These are phyloP conservation scores for Tolypocladium amazonense DNA, from an alignment of 2,329 filamentous ascomycete species.

Conservation along the genomic window DNA sequence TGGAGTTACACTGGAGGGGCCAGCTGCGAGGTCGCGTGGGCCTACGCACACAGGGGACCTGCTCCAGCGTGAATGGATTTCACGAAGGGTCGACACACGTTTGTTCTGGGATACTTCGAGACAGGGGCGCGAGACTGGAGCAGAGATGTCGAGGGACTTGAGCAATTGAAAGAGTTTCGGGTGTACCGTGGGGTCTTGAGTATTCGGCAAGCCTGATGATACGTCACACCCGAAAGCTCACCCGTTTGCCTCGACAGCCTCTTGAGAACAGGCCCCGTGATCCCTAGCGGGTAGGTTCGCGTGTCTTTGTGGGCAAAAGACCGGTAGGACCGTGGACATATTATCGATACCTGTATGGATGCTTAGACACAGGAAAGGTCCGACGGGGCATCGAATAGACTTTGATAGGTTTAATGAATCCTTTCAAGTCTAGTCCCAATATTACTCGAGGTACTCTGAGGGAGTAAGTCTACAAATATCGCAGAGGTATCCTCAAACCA, in stretches of 20 bases:
- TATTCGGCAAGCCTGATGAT: background rate
- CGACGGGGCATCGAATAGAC: too few species aligned
- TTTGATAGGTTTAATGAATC: too few species aligned
- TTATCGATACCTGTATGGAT: too few species aligned
- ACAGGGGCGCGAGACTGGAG: background rate
- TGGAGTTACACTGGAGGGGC: background rate
- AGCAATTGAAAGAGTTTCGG: background rate
- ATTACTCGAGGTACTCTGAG: too few species aligned
- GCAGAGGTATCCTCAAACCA: too few species aligned
- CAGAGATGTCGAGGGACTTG: background rate
- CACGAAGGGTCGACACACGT: too few species aligned
- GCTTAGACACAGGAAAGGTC: too few species aligned
- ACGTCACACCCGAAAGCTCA: background rate
- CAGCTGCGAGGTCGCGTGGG: background rate
- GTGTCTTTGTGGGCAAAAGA: too few species aligned
- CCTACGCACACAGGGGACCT: background rate
- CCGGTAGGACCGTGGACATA: too few species aligned
- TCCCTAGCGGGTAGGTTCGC: background rate
- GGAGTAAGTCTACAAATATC: too few species aligned
- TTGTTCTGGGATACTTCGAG: background rate
- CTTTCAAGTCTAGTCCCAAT: too few species aligned
- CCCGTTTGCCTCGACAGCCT: too few species aligned
- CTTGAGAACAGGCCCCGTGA: background rate
- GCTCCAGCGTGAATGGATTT: background rate
- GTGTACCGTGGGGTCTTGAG: background rate